Conservation (phyloP, 768 basidiomycete species). For the Cystofilobasidium macerans region DNA sequence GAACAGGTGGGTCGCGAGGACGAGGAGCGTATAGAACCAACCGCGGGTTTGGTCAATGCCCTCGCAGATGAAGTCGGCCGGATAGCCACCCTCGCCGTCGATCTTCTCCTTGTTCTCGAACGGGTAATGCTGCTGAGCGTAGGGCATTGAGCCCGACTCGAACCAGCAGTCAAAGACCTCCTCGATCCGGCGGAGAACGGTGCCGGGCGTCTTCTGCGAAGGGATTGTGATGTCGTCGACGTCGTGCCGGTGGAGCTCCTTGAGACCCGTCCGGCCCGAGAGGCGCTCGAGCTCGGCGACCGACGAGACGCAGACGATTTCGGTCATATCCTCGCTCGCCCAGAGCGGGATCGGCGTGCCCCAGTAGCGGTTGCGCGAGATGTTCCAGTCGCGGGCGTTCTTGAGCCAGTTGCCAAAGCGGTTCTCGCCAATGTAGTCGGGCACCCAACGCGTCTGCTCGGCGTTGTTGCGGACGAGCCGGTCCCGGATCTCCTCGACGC, state of each 20-base stretch:
- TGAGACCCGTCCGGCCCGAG: conserved; percentile 72
- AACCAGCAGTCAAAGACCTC: conserved; percentile 99
- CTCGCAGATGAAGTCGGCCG: conserved; percentile 93
- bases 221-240: conserved; percentile 96
- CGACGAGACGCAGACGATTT: conserved; percentile 81
- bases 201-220: conserved; percentile 73
- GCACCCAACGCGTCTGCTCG: conserved; percentile 79
- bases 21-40: conserved; percentile 98
- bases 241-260: conserved; percentile 82
- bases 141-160: conserved; percentile 99
- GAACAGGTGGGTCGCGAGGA: conserved; percentile 90
- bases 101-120: conserved; percentile 77
- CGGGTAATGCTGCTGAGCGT: conserved; percentile 92
- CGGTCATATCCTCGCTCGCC: conserved; percentile 83
- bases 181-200: conserved; percentile 67
- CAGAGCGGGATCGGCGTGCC: conserved; percentile 95
- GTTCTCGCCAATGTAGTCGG: conserved; percentile 75
- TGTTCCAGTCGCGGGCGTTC: conserved; percentile 98
- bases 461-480: conserved; percentile 82
- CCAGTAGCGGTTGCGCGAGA: conserved; percentile 98
- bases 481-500: conserved; percentile 71
- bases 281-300: conserved; percentile 74
- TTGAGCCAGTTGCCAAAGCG: conserved; percentile 95
- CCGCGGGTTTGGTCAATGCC: conserved; percentile 98
- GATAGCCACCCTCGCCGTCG: conserved; percentile 72